These are phyloP conservation scores for Magnusiomyces ingens DNA, from an alignment of 1,139 yeast genomes.

Conservation along the genomic window DNA sequence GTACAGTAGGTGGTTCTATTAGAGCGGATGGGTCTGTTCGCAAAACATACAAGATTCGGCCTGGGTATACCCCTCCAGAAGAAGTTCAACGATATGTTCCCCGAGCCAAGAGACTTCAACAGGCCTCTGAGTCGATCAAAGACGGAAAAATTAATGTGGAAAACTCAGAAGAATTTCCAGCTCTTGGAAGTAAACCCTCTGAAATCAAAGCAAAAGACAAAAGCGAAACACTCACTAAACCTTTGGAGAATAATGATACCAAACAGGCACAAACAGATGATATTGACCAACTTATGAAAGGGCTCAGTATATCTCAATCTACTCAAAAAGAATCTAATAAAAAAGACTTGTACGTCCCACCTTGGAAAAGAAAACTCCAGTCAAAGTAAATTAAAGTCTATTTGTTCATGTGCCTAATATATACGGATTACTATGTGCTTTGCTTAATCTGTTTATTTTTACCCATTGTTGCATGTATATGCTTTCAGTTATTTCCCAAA, in stretches of 20 bases:
- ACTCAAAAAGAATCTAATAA: background rate
- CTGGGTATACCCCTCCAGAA: slow-evolving; percentile 37
- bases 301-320: background rate
- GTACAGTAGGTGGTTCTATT: slow-evolving; percentile 28
- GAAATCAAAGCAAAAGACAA: background rate
- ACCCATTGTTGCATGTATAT: no score
- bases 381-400: no score
- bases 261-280: no score
- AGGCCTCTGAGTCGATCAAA: background rate
- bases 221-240: background rate
- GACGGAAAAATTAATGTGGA: background rate
- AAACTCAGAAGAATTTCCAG: background rate
- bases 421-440: no score
- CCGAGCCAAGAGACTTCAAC: slow-evolving; percentile 16
- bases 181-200: background rate
- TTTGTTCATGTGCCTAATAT: no score
- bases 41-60: slow-evolving; percentile 32
- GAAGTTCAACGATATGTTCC: slow-evolving; percentile 34
- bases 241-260: no score
- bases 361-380: slow-evolving; percentile 3
- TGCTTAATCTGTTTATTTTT: no score
- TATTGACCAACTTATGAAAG: background rate
- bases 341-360: background rate
- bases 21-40: slow-evolving; percentile 39
- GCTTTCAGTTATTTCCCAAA: no score